These are phyloP conservation scores for Trichophaea hybrida DNA, from an alignment of 2,329 filamentous ascomycete species.

Conservation along the genomic window DNA sequence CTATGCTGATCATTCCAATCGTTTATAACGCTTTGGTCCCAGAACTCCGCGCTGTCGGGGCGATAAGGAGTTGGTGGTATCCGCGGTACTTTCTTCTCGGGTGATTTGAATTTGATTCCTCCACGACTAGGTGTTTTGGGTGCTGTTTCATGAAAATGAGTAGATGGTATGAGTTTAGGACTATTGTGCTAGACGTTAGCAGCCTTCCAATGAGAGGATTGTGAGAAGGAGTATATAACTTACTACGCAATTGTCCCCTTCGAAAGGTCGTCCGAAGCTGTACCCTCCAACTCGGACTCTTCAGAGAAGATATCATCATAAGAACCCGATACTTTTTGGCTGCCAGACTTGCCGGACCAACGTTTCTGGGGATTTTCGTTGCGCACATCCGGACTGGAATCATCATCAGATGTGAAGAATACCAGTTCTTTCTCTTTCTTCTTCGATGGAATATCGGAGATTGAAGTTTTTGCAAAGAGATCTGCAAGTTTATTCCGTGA, in stretches of 20 bases:
- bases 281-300: background rate
- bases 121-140: background rate
- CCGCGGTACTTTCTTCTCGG: slow-evolving; percentile 29
- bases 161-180: background rate
- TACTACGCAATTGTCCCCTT: background rate
- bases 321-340: background rate
- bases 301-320: too few species aligned
- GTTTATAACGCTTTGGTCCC: slow-evolving; percentile 45
- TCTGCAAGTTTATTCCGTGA: background rate
- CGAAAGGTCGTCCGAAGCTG: background rate
- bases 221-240: too few species aligned
- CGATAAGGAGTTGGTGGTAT: slow-evolving; percentile 44
- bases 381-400: background rate
- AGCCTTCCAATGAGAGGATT: background rate
- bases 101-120: slow-evolving; percentile 7
- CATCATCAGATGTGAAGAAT: background rate
- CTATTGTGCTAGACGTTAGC: background rate
- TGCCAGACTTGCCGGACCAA: background rate
- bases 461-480: background rate
- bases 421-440: background rate
- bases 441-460: background rate
- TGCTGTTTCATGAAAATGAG: background rate
- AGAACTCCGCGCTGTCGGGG: slow-evolving; percentile 44
- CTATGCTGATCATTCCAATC: slow-evolving; percentile 51
- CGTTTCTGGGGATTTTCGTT: background rate